Evolutionary conservation across 176 grass and related monocot species (phyloP), one percentile per base, ranked within the genome.

Genomic region (Oryza meridionalis): DNA sequence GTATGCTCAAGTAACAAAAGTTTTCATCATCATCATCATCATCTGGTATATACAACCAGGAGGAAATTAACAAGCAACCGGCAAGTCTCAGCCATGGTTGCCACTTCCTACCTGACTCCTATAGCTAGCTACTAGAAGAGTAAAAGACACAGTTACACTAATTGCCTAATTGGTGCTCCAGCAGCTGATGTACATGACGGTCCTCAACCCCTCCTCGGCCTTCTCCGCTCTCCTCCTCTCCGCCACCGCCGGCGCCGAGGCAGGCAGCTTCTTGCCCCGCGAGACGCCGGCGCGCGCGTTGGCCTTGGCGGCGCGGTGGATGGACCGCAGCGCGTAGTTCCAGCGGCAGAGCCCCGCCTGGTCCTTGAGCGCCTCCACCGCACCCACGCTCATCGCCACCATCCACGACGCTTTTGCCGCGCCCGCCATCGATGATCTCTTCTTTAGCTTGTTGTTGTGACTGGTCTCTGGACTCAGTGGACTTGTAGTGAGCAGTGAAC

Each of bases 351-450:
- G 92, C 0, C 94, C 92, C 0, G 49, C 85, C 62, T 97, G 92
- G 69, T 96, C 90, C 83, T 96, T 97, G 72, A 95, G 82, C 8
- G 88, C 94, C 50, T 96, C 94, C 77, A 93, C 94, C 0, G 88
- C 84, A 26, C 88, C 86, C 5, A 96, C 84, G 81, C 88, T 96
- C 59, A 85, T 77, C 24, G 91, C 88, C 19, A 85, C 88, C 4
- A 77, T 65, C 81, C 89, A 89, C 27, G 90, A 93, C 11, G 82
- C 80, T 78, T 65, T 95, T 1, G 88, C 75, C 7, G 79, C 77
- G 38, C 26, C 68, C 0, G 83, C 82, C 88, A 89, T 94, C 15
- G 1, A 40, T 27, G 64, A 66, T 46, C 8, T n/a, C 8, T 76
- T 64, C 2, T 37, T 69, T 3, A 26, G 42, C 4, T 24, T 80